phyloP scores from a whole-genome alignment of 2,329 filamentous ascomycete genomes.

The Aspergillus novoparasiticus region DNA sequence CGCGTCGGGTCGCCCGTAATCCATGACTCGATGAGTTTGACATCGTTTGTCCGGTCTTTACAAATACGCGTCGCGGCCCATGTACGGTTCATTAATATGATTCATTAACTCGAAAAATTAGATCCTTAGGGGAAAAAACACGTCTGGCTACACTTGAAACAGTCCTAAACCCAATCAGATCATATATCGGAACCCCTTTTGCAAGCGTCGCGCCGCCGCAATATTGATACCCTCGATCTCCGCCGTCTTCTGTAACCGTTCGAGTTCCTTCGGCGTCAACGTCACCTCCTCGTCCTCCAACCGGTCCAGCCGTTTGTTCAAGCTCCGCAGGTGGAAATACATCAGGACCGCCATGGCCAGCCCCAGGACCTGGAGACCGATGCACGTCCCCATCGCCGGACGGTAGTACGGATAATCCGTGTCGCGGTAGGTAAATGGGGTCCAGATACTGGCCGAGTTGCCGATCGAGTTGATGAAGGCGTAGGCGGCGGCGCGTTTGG shows the following conservation, averaged over 20 bases:
- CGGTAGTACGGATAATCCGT: conserved; percentile 43
- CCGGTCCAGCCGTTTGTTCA: conserved; percentile 55
- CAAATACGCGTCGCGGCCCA: background rate
- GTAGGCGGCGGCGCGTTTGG: conserved; percentile 57
- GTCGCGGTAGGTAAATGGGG: conserved; percentile 51
- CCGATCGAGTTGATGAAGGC: conserved; percentile 60
- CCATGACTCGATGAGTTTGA: too few relatives aligned
- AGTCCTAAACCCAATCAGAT: conserved; percentile 30
- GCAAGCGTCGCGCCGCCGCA: conserved; percentile 51
- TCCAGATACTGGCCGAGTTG: conserved; percentile 57
- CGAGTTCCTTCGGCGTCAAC: conserved; percentile 52
- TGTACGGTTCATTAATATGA: background rate
- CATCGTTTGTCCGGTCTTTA: background rate
- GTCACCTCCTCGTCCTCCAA: conserved; percentile 52
- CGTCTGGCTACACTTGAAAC: background rate
- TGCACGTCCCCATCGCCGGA: conserved; percentile 46
- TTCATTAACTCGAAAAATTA: background rate
- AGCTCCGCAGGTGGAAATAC: conserved; percentile 41
- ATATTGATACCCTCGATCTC: conserved; percentile 55
- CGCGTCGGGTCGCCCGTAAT: too few relatives aligned
- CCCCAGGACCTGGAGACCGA: conserved; percentile 43
- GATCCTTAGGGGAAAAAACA: background rate
- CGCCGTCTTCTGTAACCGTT: conserved; percentile 52
- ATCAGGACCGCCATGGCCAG: conserved; percentile 38
- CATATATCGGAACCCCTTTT: conserved; percentile 59